phyloP scores from a whole-genome alignment of 768 basidiomycete genomes.

The Boletus speciosus region DNA sequence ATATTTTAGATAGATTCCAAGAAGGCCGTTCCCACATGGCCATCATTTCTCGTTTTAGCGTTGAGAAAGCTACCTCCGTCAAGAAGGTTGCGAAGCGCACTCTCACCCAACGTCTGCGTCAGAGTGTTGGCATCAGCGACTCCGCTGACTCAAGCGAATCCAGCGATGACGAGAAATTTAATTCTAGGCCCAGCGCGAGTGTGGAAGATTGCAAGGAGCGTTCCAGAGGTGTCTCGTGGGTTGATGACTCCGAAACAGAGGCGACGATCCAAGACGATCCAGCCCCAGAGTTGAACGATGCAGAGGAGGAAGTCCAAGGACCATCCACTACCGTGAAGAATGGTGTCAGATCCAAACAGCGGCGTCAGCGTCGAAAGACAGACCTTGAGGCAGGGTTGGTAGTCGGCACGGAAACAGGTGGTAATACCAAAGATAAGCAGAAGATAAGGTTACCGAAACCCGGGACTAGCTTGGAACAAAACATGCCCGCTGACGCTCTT shows the following conservation, averaged over 20 bases:
- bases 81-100: constrained; percentile 82
- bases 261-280: constrained; percentile 27
- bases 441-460: constrained; percentile 29
- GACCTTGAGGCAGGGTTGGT: constrained; percentile 26
- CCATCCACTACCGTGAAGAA: constrained; percentile 12
- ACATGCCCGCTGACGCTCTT: constrained; percentile 86
- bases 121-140: constrained; percentile 71
- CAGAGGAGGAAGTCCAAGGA: constrained; percentile 12
- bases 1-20: constrained; percentile 85
- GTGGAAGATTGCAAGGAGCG: constrained; percentile 18
- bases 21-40: constrained; percentile 92
- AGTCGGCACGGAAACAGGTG: constrained; percentile 14
- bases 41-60: constrained; percentile 75
- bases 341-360: constrained; percentile 8
- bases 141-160: constrained; percentile 50
- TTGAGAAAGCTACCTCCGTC: constrained; percentile 71
- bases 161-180: constrained; percentile 39
- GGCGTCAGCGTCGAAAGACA: constrained; percentile 5
- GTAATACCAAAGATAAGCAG: constrained; percentile 19
- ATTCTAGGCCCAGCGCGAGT: constrained; percentile 17
- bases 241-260: constrained; percentile 33
- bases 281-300: constrained; percentile 18
- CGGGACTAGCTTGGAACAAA: constrained; percentile 63
- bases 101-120: constrained; percentile 72
- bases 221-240: constrained; percentile 31